A percentile compares a stretch with the other conserved stretches of the same genome.
These are phyloP conservation scores for Sordariomycetes sp. DNA, from an alignment of 2,329 filamentous ascomycete genomes.

Conservation along the genomic window DNA sequence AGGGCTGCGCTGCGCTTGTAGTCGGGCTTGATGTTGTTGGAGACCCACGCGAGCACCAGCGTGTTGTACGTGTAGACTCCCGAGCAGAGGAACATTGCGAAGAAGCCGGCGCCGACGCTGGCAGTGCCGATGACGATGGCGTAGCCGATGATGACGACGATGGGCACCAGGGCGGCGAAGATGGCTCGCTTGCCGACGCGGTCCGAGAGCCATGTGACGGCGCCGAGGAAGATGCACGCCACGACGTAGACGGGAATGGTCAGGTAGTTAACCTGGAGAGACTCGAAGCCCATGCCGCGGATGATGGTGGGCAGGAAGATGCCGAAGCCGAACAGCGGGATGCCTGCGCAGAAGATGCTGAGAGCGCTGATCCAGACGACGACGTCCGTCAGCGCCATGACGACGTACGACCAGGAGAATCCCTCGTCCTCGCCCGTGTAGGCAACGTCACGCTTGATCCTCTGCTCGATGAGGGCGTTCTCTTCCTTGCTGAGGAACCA, in stretches of 20 bases:
- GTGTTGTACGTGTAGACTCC: conserved; percentile 9
- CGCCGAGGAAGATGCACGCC: conserved; percentile 14
- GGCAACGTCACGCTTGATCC: conserved; percentile 12
- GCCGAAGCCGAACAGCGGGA: conserved; percentile 21
- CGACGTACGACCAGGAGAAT: conserved; percentile 17
- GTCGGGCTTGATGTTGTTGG: conserved; percentile 22
- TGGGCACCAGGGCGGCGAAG: conserved; percentile 15
- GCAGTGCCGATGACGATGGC: conserved; percentile 18
- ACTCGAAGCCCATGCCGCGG: background rate
- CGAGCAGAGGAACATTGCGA: conserved; percentile 19
- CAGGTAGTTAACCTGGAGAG: conserved; percentile 18
- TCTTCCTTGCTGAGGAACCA: conserved; percentile 31
- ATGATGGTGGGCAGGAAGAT: conserved; percentile 15
- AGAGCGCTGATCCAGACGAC: conserved; percentile 16
- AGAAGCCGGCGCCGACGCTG: conserved; percentile 18
- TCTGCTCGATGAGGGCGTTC: conserved; percentile 13
- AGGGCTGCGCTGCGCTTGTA: conserved; percentile 19
- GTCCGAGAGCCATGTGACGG: conserved; percentile 18
- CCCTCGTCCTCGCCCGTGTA: conserved; percentile 18
- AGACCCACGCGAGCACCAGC: conserved; percentile 16
- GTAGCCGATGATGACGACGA: conserved; percentile 21
- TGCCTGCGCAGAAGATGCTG: conserved; percentile 21
- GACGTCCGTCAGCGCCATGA: conserved; percentile 17
- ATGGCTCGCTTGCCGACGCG: conserved; percentile 16
- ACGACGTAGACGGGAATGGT: conserved; percentile 24